Conservation (phyloP, 2,329 filamentous ascomycete species). For the Cladosporium velox region DNA sequence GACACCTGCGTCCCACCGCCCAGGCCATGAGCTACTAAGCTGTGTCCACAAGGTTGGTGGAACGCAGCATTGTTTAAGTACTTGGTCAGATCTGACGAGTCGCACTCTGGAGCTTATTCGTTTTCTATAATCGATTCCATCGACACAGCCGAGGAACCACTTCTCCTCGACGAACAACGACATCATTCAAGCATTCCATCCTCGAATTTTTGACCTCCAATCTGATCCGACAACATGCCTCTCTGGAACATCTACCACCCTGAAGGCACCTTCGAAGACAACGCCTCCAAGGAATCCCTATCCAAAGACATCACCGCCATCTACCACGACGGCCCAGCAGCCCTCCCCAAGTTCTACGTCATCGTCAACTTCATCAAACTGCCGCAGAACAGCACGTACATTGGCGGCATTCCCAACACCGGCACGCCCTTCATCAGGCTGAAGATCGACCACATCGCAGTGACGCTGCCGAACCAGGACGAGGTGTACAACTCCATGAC, state of each 20-base stretch:
- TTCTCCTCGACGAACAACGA: neutral
- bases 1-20: neutral
- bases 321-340: conserved; percentile 35
- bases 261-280: conserved; percentile 36
- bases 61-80: neutral
- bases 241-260: conserved; percentile 49
- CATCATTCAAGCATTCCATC: neutral
- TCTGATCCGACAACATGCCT: conserved; percentile 40
- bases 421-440: conserved; percentile 42
- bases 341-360: conserved; percentile 50
- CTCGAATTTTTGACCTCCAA: neutral
- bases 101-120: neutral
- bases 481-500: conserved; percentile 27
- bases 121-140: neutral
- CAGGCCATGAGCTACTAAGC: neutral
- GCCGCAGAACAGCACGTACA: conserved; percentile 31
- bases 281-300: conserved; percentile 36
- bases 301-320: conserved; percentile 44
- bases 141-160: neutral
- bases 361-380: conserved; percentile 44
- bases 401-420: conserved; percentile 34
- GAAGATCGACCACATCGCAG: conserved; percentile 39
- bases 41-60: neutral
- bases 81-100: neutral
- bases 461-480: conserved; percentile 27